Evolutionary conservation across 805 yeast genomes (phyloP).

Genomic region (Cyberlindnera japonica): DNA sequence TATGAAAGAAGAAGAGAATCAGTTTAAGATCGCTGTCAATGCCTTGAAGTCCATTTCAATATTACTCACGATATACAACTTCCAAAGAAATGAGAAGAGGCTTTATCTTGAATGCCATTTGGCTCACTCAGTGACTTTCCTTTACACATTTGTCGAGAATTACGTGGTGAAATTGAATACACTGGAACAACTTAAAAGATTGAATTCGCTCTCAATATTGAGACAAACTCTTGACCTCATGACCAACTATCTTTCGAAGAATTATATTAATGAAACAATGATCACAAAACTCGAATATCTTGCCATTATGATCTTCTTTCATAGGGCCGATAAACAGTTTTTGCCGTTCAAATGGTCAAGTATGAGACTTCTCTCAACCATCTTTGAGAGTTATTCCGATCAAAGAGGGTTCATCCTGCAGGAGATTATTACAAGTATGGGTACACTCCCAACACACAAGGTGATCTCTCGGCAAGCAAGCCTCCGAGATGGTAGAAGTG

Average conservation of each 20-base stretch:
- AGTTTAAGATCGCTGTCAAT: conserved; percentile 8
- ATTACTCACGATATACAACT: conserved; percentile 39
- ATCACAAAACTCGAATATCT: conserved; percentile 60
- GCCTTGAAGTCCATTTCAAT: conserved; percentile 24
- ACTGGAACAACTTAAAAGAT: background rate
- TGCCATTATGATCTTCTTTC: conserved; percentile 39
- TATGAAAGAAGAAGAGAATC: conserved; percentile 1
- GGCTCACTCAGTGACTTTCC: conserved; percentile 36
- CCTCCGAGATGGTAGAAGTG: conserved; percentile 40
- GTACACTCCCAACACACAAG: conserved; percentile 45
- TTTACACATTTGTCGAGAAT: conserved; percentile 34
- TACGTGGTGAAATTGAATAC: conserved; percentile 22
- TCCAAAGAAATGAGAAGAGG: conserved; percentile 39
- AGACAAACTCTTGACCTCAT: conserved; percentile 18
- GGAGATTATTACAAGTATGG: conserved; percentile 53
- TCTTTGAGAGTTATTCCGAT: conserved; percentile 32
- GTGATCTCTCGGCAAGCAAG: conserved; percentile 39
- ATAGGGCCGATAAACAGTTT: conserved; percentile 20
- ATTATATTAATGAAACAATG: conserved; percentile 43
- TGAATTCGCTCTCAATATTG: conserved; percentile 10
- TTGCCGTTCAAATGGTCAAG: conserved; percentile 18
- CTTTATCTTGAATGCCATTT: conserved; percentile 45
- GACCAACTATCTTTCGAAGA: conserved; percentile 16
- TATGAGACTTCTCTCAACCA: conserved; percentile 19
- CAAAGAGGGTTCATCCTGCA: conserved; percentile 60